These are phyloP conservation scores for Colletotrichum lindemuthianum DNA, from an alignment of 2,329 filamentous ascomycete species.

Conservation along the genomic window DNA sequence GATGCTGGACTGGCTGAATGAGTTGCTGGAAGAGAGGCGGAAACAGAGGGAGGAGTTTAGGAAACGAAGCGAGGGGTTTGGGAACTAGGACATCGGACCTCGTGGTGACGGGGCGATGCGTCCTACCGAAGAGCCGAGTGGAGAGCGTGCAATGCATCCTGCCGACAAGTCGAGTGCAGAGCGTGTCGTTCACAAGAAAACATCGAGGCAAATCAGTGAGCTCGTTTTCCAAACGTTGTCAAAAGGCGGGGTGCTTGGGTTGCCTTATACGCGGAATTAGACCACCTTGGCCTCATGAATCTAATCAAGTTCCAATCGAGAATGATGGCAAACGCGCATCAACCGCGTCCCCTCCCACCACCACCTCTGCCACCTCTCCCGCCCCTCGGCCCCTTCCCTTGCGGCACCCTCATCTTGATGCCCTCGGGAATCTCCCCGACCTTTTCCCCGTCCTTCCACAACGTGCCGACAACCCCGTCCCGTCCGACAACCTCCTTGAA, in stretches of 20 bases:
- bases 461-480: conserved; percentile 62
- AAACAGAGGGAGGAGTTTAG: conserved; percentile 34
- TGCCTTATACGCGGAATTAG: no score
- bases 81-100: neutral
- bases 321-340: neutral
- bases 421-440: conserved; percentile 72
- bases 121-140: neutral
- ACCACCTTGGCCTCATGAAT: no score
- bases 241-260: no score
- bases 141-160: neutral
- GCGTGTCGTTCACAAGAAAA: no score
- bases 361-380: conserved; percentile 47
- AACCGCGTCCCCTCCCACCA: conserved; percentile 33
- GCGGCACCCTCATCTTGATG: conserved; percentile 60
- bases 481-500: conserved; percentile 78
- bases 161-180: no score
- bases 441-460: conserved; percentile 77
- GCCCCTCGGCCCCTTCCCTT: conserved; percentile 58
- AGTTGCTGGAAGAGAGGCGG: conserved; percentile 10
- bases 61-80: neutral
- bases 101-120: neutral
- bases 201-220: no score
- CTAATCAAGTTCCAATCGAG: no score
- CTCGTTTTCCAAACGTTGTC: no score
- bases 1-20: conserved; percentile 49